Percentiles rank a stretch among this genome's conserved stretches.
Evolutionary conservation across 2,329 filamentous ascomycete genomes (phyloP).

Genomic region (Aspergillus fischeri): DNA sequence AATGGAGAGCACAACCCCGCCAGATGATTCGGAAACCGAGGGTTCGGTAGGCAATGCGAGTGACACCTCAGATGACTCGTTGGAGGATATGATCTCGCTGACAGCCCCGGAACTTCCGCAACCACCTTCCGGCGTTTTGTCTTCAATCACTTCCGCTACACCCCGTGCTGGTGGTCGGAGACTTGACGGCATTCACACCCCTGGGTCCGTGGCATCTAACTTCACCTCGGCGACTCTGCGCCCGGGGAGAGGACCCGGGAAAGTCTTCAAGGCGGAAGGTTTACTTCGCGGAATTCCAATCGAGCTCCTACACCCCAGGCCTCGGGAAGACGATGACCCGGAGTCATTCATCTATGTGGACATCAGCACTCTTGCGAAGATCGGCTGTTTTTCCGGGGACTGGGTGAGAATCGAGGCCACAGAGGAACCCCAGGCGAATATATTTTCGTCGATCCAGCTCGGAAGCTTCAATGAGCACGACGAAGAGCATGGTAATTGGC

Average conservation of each 20-base stretch:
- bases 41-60: slow-evolving; percentile 51
- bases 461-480: slow-evolving; percentile 41
- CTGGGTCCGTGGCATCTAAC: slow-evolving; percentile 83
- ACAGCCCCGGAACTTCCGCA: slow-evolving; percentile 73
- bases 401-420: slow-evolving; percentile 85
- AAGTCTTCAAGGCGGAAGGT: slow-evolving; percentile 79
- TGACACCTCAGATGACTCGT: slow-evolving; percentile 85
- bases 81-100: slow-evolving; percentile 90
- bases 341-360: slow-evolving; percentile 86
- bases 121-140: slow-evolving; percentile 73
- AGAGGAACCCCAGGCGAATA: slow-evolving; percentile 58
- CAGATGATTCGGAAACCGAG: slow-evolving; percentile 60
- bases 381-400: slow-evolving; percentile 95
- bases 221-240: slow-evolving; percentile 81
- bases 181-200: slow-evolving; percentile 71
- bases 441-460: slow-evolving; percentile 64
- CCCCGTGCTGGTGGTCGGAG: slow-evolving; percentile 69
- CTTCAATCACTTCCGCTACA: slow-evolving; percentile 74
- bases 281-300: slow-evolving; percentile 68
- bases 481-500: slow-evolving; percentile 67
- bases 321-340: slow-evolving; percentile 78
- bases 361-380: slow-evolving; percentile 75
- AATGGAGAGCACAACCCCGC: slow-evolving; percentile 52
- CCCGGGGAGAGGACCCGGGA: slow-evolving; percentile 58
- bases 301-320: slow-evolving; percentile 80